These are phyloP conservation scores for Elongisporangium anandrum DNA, from an alignment of 352 stramenopile species.

Conservation along the genomic window DNA sequence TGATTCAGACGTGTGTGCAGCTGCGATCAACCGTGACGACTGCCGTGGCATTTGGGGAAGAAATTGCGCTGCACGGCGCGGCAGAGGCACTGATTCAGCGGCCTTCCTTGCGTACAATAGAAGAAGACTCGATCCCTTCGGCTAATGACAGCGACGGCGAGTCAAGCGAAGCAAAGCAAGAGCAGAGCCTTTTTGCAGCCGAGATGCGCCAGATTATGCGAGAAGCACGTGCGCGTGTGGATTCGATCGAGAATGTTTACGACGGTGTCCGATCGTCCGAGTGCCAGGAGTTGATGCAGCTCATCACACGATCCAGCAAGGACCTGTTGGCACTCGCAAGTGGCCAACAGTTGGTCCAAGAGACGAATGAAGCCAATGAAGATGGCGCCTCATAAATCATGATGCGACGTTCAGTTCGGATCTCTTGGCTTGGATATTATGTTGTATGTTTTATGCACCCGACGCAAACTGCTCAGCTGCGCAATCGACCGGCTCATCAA, in stretches of 20 bases:
- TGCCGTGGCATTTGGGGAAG: conserved; percentile 25
- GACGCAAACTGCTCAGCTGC: not conserved
- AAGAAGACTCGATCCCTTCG: not conserved
- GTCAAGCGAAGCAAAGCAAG: not conserved
- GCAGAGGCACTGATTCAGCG: conserved; percentile 41
- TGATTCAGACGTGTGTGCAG: not conserved
- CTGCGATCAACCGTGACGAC: conserved; percentile 1
- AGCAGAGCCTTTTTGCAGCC: not conserved
- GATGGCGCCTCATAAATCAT: not conserved
- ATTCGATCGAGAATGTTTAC: not conserved
- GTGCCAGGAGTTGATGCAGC: not conserved
- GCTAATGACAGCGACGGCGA: not conserved
- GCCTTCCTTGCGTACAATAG: conserved; percentile 9
- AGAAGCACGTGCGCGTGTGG: not conserved
- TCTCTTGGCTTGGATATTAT: not conserved
- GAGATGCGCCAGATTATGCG: not conserved
- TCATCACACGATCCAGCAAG: not conserved
- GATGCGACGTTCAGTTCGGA: not conserved
- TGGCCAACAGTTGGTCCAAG: not conserved
- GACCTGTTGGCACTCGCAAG: not conserved
- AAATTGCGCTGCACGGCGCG: conserved; percentile 36
- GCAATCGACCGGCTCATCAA: not conserved
- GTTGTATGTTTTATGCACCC: not conserved
- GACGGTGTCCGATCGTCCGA: not conserved
- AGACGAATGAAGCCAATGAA: not conserved